Percentiles rank a stretch among this genome's conserved stretches.
These are phyloP conservation scores for Boechera stricta DNA, from an alignment of 345 rosid genomes.

Conservation along the genomic window DNA sequence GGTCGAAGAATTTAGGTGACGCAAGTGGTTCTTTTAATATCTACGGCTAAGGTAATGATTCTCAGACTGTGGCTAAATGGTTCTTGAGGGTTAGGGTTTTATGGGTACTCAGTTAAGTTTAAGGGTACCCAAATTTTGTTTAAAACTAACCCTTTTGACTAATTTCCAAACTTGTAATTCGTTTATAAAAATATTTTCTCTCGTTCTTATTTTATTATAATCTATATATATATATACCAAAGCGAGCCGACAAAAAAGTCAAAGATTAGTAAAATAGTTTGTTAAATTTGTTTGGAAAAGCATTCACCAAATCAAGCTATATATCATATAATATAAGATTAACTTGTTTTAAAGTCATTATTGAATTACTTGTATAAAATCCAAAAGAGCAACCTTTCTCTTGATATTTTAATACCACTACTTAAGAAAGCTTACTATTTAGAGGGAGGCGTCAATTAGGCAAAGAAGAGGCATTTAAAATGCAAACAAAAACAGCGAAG, in stretches of 20 bases:
- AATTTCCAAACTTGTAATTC: conserved; percentile 35
- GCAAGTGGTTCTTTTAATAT: conserved; percentile 21
- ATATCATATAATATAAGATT: neutral
- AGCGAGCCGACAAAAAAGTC: conserved; percentile 25
- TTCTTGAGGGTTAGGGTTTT: conserved; percentile 49
- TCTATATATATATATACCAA: neutral
- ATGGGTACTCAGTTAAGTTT: conserved; percentile 39
- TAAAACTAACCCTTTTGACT: conserved; percentile 44
- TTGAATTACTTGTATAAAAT: neutral
- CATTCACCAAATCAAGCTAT: conserved; percentile 14
- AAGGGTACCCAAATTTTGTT: conserved; percentile 46
- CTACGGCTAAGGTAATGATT: conserved; percentile 37
- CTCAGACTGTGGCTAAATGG: conserved; percentile 31
- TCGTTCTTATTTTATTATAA: neutral
- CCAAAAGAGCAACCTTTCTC: conserved; percentile 2
- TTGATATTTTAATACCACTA: conserved; percentile 13
- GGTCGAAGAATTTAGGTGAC: conserved; percentile 29
- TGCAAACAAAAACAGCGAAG: conserved; percentile 11
- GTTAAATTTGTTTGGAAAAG: neutral
- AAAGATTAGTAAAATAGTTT: conserved; percentile 1
- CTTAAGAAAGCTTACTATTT: conserved; percentile 3
- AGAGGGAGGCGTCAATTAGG: conserved; percentile 11
- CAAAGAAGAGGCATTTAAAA: neutral
- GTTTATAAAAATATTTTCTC: conserved; percentile 24
- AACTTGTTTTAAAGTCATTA: neutral